Percentiles rank a stretch among this genome's conserved stretches.
Conservation (phyloP, 2,329 filamentous ascomycete genomes). For the Clarireedia hainanense region DNA sequence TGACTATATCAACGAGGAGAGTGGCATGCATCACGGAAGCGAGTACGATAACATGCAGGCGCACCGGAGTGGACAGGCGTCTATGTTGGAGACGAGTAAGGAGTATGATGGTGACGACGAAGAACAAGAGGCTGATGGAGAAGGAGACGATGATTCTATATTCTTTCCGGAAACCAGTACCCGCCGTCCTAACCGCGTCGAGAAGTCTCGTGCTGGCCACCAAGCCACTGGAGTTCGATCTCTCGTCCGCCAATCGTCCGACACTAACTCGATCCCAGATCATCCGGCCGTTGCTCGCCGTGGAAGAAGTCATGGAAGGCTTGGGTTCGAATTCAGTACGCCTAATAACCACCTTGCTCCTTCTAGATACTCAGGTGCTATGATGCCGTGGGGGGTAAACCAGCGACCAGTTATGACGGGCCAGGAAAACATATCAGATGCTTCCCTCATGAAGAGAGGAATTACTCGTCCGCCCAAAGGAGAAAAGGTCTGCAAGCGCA, state of each 20-base stretch:
- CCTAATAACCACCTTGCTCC: constrained; percentile 7
- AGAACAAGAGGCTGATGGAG: not conserved
- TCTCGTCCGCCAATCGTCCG: not conserved
- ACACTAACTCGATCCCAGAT: not conserved
- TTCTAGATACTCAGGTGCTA: constrained; percentile 19
- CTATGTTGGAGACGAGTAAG: no score
- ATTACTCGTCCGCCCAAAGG: constrained; percentile 11
- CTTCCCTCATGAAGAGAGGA: constrained; percentile 21
- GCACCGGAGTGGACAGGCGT: not conserved
- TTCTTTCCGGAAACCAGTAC: not conserved
- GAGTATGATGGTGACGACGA: not conserved
- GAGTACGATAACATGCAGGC: not conserved
- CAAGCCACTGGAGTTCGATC: not conserved
- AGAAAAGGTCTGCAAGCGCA: constrained; percentile 19
- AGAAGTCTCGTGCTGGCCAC: not conserved
- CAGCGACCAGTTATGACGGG: constrained; percentile 13
- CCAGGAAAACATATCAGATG: constrained; percentile 17
- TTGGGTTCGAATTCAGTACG: not conserved
- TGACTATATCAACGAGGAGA: not conserved
- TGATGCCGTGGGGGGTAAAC: constrained; percentile 17
- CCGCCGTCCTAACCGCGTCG: not conserved
- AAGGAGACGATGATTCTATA: not conserved
- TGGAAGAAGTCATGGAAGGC: not conserved
- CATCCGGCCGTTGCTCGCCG: not conserved
- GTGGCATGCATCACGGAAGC: not conserved